These are phyloP conservation scores for Bullera alba DNA, from an alignment of 768 basidiomycete genomes.

Conservation along the genomic window DNA sequence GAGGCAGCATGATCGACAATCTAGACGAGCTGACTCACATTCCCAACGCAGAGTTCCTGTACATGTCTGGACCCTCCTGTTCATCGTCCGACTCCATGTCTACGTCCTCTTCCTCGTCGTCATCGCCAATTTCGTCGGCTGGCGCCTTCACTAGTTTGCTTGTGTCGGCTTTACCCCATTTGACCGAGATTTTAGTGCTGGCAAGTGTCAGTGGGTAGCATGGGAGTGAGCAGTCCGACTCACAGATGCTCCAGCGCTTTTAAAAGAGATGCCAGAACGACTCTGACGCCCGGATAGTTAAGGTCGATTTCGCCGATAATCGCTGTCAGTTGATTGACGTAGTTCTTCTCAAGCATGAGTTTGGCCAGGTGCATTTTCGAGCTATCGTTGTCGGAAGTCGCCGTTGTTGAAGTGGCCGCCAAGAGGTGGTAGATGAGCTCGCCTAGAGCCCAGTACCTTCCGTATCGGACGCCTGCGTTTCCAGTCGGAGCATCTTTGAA, in stretches of 20 bases:
- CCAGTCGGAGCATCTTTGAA: conserved; percentile 70
- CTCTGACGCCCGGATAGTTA: conserved; percentile 85
- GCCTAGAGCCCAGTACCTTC: conserved; percentile 73
- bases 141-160: conserved; percentile 35
- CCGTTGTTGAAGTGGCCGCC: conserved; percentile 56
- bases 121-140: conserved; percentile 32
- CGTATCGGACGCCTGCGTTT: conserved; percentile 68
- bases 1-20: background rate
- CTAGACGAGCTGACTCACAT: conserved; percentile 56
- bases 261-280: conserved; percentile 76
- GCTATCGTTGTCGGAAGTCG: conserved; percentile 58
- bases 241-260: conserved; percentile 84
- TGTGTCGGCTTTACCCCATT: conserved; percentile 69
- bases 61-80: conserved; percentile 77
- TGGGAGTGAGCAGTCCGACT: conserved; percentile 39
- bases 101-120: conserved; percentile 52
- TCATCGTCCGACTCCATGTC: conserved; percentile 49
- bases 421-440: conserved; percentile 84
- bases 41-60: conserved; percentile 91
- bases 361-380: conserved; percentile 88
- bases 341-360: conserved; percentile 97
- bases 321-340: conserved; percentile 77
- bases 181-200: conserved; percentile 94
- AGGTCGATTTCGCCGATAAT: conserved; percentile 88
- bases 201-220: background rate